Evolutionary conservation across 352 stramenopile genomes (phyloP), one percentile per base, ranked within the genome.

Genomic region (Phytophthora palmivora): DNA sequence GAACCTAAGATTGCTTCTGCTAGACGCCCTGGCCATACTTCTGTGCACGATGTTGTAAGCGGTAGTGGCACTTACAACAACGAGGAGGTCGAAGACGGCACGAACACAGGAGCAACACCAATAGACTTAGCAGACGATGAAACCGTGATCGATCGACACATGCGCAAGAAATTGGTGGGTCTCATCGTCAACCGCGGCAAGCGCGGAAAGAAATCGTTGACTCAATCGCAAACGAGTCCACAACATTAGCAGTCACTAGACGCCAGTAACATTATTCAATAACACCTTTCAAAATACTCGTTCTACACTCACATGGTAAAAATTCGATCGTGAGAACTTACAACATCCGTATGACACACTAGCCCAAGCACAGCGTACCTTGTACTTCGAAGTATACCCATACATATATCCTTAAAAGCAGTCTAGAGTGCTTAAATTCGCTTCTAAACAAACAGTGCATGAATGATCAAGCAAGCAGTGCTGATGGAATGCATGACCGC

Each of bases 161-260:
- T 88, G 82, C 80, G 84, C 63, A 95, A 93, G 76, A 93, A 95
- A 58, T 74, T 93, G 39, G 79, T 92, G 11, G 84, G 80, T 3
- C 70, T 95, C n/a, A 76, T 93, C 45, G 71, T 95, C 53, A 95
- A 92, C 61, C 73, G 81, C 39, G 82, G 73, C 39, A 90, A 88
- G 57, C 86, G 82, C 28, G 83, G 76, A 44, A 91, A 92, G 69
- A 92, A 88, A 46, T 24, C 66, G 0, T 58, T 53, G 11, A 49
- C 36, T 22, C 54, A 61, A 37, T 43, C 61, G 43, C 48, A 70
- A 54, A 61, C 50, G 4, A 68, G 45, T 60, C 45, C 55, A 46
- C 36, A 51, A 33, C 60, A 71, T 67, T 74, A 74, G 50, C 37
- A 39, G n/a, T n/a, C n/a, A n/a, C n/a, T n/a, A n/a, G n/a, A n/a